These are phyloP conservation scores for Papilionanthe hybrid DNA, from an alignment of 116 monocot genomes.

Conservation along the genomic window DNA sequence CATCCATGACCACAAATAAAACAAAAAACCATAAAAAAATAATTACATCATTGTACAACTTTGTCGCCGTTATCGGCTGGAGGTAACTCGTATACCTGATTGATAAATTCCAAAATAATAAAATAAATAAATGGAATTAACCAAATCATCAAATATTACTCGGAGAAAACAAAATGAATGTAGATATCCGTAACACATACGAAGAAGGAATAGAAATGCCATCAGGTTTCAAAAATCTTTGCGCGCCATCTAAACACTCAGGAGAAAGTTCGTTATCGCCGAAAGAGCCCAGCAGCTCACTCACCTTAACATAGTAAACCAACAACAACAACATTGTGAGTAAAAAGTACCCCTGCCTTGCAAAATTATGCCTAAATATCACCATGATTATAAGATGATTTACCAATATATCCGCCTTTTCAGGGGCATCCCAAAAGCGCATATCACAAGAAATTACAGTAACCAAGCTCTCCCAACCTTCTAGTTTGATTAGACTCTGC, in stretches of 20 bases:
- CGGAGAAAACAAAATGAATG: conserved; percentile 1
- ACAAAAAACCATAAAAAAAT: neutral
- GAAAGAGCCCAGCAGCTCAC: conserved; percentile 93
- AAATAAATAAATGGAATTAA: neutral
- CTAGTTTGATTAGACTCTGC: conserved; percentile 83
- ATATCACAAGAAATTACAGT: conserved; percentile 89
- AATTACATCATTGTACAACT: conserved; percentile 90
- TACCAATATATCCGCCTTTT: conserved; percentile 98
- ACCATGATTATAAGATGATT: neutral
- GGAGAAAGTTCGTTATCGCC: conserved; percentile 98
- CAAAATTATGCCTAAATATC: neutral
- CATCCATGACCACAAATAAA: neutral
- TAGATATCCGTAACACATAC: conserved; percentile 31
- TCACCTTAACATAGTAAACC: conserved; percentile 45
- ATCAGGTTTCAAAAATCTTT: conserved; percentile 87
- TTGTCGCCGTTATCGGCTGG: conserved; percentile 86
- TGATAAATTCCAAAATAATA: neutral
- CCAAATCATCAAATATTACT: neutral
- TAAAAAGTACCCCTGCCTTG: neutral
- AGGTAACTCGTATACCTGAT: conserved; percentile 87
- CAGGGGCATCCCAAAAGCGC: conserved; percentile 96
- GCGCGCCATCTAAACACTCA: conserved; percentile 96
- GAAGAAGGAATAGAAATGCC: conserved; percentile 96
- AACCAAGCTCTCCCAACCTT: conserved; percentile 81
- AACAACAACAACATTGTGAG: neutral